Conservation (phyloP, 2,329 filamentous ascomycete genomes). For the Monosporascus sp. region DNA sequence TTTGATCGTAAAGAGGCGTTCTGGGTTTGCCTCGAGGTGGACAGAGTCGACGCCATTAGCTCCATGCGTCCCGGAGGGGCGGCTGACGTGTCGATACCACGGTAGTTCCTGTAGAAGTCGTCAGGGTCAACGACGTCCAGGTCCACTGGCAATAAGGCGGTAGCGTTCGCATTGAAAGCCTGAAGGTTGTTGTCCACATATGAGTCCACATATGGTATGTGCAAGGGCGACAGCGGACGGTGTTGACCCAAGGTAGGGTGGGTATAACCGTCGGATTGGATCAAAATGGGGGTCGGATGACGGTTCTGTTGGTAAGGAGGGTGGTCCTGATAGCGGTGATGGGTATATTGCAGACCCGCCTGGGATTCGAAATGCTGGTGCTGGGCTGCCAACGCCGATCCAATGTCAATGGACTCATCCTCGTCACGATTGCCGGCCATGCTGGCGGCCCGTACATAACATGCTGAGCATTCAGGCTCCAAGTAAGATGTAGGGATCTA, state of each 20-base stretch:
- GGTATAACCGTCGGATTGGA: constrained; percentile 1
- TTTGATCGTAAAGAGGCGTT: constrained; percentile 41
- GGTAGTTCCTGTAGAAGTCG: constrained; percentile 50
- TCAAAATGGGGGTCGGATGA: constrained; percentile 11
- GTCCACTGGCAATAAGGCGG: constrained; percentile 31
- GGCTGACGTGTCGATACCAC: constrained; percentile 27
- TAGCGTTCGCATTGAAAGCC: constrained; percentile 33
- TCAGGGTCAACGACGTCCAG: constrained; percentile 43
- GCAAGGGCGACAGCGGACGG: constrained; percentile 11
- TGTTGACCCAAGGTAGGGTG: constrained; percentile 5
- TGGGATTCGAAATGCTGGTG: constrained; percentile 28
- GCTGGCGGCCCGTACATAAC: constrained; percentile 30
- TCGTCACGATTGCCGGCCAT: constrained; percentile 41
- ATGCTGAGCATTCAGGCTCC: background rate
- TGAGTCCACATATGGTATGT: constrained; percentile 30
- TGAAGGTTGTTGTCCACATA: constrained; percentile 33
- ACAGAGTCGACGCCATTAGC: constrained; percentile 34
- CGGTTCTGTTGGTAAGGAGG: constrained; percentile 1
- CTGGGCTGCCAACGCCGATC: constrained; percentile 29
- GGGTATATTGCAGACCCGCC: constrained; percentile 22
- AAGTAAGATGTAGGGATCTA: background rate
- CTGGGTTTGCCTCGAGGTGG: constrained; percentile 36
- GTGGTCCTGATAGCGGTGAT: constrained; percentile 12
- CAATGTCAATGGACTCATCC: constrained; percentile 32
- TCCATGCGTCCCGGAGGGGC: constrained; percentile 24